A percentile compares a stretch with the other conserved stretches of the same genome.
Evolutionary conservation across 2,329 filamentous ascomycete genomes (phyloP).

Genomic region (Penicillium brasilianum): DNA sequence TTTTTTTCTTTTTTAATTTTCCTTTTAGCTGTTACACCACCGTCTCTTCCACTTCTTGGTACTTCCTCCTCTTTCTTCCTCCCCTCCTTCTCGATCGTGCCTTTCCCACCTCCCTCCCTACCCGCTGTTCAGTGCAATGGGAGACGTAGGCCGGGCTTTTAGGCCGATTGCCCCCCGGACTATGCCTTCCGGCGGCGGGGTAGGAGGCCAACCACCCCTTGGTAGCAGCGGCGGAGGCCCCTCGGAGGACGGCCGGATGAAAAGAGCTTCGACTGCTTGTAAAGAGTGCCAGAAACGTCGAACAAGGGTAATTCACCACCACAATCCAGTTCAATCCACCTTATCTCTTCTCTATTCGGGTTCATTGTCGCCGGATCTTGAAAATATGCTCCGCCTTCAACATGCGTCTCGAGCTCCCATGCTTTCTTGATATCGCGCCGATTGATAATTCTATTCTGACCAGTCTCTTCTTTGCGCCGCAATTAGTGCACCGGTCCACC

Average conservation of each 20-base stretch:
- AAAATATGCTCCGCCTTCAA: slow-evolving; percentile 6
- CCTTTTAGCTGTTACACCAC: no score
- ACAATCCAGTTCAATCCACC: neutral
- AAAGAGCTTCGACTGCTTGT: slow-evolving; percentile 45
- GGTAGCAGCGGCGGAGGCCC: slow-evolving; percentile 17
- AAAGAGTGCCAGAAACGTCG: slow-evolving; percentile 45
- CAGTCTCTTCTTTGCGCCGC: slow-evolving; percentile 10
- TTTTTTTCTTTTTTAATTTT: slow-evolving; percentile 1
- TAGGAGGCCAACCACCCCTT: slow-evolving; percentile 23
- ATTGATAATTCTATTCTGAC: slow-evolving; percentile 14
- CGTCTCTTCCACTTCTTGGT: no score
- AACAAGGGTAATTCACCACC: slow-evolving; percentile 39
- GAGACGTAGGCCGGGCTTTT: slow-evolving; percentile 35
- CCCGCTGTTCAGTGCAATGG: slow-evolving; percentile 30
- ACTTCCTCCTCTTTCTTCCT: neutral
- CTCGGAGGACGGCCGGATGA: slow-evolving; percentile 40
- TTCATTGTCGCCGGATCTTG: neutral
- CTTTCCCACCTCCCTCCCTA: slow-evolving; percentile 1
- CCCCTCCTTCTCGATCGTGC: neutral
- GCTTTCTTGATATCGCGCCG: neutral
- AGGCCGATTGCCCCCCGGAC: slow-evolving; percentile 41
- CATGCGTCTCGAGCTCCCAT: neutral
- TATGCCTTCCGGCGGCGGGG: slow-evolving; percentile 19
- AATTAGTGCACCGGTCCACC: slow-evolving; percentile 40
- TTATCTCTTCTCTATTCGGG: slow-evolving; percentile 1